phyloP scores from a whole-genome alignment of 1,284 basidiomycete genomes.

The Heterobasidion parviporum region DNA sequence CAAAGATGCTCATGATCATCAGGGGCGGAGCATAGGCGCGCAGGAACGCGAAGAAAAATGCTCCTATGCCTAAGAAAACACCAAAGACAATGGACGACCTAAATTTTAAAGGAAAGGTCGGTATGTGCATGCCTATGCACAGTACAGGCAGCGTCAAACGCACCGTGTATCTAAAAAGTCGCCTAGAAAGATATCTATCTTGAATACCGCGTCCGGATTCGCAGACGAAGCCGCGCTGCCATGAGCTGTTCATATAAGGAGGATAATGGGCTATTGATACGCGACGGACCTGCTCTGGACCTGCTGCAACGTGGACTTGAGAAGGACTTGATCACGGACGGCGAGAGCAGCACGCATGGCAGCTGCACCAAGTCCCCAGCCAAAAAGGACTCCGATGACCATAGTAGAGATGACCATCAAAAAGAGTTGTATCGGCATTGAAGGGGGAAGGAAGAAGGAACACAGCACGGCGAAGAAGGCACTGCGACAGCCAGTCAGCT shows the following conservation, averaged over 20 bases:
- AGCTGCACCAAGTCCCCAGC: constrained; percentile 71
- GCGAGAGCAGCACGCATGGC: constrained; percentile 60
- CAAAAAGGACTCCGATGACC: constrained; percentile 51
- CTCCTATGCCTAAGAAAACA: constrained; percentile 61
- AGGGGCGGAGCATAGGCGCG: constrained; percentile 59
- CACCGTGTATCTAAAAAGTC: constrained; percentile 58
- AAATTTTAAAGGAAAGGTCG: neutral
- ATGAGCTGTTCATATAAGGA: constrained; percentile 2
- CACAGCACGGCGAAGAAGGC: constrained; percentile 27
- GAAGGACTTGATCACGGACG: constrained; percentile 45
- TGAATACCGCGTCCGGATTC: constrained; percentile 41
- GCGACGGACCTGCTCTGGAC: constrained; percentile 27
- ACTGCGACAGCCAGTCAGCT: constrained; percentile 5
- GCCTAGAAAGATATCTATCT: constrained; percentile 51
- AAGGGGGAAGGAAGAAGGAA: constrained; percentile 27
- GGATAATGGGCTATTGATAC: constrained; percentile 10
- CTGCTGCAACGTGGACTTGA: constrained; percentile 37
- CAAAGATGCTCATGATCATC: constrained; percentile 48
- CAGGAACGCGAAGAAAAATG: constrained; percentile 51
- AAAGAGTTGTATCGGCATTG: constrained; percentile 29
- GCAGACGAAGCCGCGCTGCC: constrained; percentile 35
- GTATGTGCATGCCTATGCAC: constrained; percentile 2
- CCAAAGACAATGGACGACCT: constrained; percentile 57
- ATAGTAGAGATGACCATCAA: constrained; percentile 36
- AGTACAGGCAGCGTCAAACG: neutral